phyloP scores from a whole-genome alignment of 164 flowering plant species.

The Vitis rupestris region DNA sequence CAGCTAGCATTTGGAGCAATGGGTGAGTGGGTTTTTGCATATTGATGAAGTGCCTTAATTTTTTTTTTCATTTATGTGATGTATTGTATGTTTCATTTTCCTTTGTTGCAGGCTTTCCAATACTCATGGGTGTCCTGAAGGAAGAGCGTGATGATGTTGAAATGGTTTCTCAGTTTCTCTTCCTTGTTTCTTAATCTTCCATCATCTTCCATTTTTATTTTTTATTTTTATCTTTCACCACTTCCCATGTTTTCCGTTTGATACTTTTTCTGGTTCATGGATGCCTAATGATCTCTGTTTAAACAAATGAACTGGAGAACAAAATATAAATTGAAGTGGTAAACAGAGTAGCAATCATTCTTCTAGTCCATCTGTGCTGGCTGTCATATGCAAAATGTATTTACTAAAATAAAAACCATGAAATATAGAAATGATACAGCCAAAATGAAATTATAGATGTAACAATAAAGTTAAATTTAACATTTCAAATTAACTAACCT shows the following conservation, averaged over 20 bases:
- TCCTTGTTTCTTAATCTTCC: background rate
- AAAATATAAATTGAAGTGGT: background rate
- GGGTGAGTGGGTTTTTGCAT: slow-evolving; percentile 48
- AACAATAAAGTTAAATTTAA: no score
- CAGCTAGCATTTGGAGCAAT: slow-evolving; percentile 97
- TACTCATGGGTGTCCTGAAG: slow-evolving; percentile 73
- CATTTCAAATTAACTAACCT: no score
- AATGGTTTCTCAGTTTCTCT: slow-evolving; percentile 51
- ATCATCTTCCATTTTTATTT: background rate
- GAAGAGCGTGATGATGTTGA: slow-evolving; percentile 95
- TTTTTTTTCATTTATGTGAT: background rate
- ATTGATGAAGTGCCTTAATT: background rate
- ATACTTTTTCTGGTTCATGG: background rate
- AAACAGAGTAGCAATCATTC: background rate
- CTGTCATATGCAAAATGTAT: no score
- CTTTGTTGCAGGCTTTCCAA: slow-evolving; percentile 79
- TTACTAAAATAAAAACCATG: no score
- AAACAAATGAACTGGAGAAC: background rate
- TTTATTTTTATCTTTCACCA: background rate
- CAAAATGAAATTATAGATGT: no score
- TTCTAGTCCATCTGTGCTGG: background rate
- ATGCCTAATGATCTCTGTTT: background rate
- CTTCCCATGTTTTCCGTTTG: background rate
- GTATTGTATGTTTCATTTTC: slow-evolving; percentile 1
- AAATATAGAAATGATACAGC: no score